phyloP scores from a whole-genome alignment of 257 asterid species.

The Anisodus tanguticus region DNA sequence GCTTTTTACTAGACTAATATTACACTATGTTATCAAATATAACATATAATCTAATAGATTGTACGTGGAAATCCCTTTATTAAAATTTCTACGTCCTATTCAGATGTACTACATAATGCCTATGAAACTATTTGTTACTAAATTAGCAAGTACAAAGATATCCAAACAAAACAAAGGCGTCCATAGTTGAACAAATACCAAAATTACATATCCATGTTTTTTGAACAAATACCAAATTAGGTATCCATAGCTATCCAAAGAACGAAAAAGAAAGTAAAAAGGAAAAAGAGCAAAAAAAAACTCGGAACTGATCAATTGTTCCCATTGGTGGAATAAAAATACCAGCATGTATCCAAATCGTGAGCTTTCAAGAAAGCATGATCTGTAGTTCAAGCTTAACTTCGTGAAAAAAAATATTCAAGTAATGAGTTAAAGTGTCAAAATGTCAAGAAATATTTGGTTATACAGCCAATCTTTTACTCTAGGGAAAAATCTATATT shows the following conservation, averaged over 20 bases:
- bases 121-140: not conserved
- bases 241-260: not conserved
- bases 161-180: not conserved
- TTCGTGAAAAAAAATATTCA: not conserved
- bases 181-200: slow-evolving; percentile 8
- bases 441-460: not conserved
- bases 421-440: not conserved
- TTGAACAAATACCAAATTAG: not conserved
- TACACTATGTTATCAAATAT: slow-evolving; percentile 12
- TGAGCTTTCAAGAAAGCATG: slow-evolving; percentile 5
- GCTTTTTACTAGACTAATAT: not conserved
- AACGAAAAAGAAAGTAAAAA: not conserved
- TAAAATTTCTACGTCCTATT: not conserved
- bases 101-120: not conserved
- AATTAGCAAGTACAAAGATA: not conserved
- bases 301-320: not conserved
- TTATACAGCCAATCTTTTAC: not conserved
- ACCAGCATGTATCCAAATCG: not conserved
- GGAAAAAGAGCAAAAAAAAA: not conserved
- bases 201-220: not conserved
- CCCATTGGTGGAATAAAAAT: not conserved
- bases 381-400: slow-evolving; percentile 9
- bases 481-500: not conserved
- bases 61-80: not conserved
- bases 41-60: not conserved